phyloP scores from a whole-genome alignment of 768 basidiomycete species.

The Lactifluus hygrophoroides region DNA sequence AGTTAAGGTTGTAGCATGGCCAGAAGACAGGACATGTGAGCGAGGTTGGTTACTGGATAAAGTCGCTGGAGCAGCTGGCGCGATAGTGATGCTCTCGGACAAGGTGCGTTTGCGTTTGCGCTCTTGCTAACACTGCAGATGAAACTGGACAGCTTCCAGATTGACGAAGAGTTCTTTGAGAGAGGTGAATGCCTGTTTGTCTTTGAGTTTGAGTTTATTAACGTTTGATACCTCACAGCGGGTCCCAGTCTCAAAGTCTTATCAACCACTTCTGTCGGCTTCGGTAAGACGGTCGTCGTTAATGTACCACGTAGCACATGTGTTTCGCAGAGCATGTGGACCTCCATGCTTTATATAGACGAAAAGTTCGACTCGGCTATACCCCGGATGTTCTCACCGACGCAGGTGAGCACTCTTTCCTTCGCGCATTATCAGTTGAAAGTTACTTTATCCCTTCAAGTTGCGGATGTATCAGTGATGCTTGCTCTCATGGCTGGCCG shows the following conservation, averaged over 20 bases:
- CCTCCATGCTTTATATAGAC: slow-evolving; percentile 46
- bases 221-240: slow-evolving; percentile 35
- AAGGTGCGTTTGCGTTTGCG: slow-evolving; percentile 29
- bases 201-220: no score
- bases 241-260: slow-evolving; percentile 71
- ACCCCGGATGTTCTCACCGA: slow-evolving; percentile 93
- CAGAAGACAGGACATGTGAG: slow-evolving; percentile 46
- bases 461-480: slow-evolving; percentile 87
- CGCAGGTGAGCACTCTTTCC: slow-evolving; percentile 46
- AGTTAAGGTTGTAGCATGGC: slow-evolving; percentile 40
- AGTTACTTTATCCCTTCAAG: slow-evolving; percentile 32
- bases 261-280: slow-evolving; percentile 90
- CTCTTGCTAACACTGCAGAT: slow-evolving; percentile 12
- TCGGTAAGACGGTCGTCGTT: slow-evolving; percentile 39
- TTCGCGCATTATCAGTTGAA: neutral
- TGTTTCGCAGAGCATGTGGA: slow-evolving; percentile 69
- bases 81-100: slow-evolving; percentile 56
- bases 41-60: slow-evolving; percentile 70
- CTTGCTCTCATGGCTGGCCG: slow-evolving; percentile 89
- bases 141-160: slow-evolving; percentile 31
- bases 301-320: neutral
- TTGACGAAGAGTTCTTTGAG: slow-evolving; percentile 65
- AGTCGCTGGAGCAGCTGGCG: slow-evolving; percentile 51
- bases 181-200: slow-evolving; percentile 30
- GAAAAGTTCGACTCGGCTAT: slow-evolving; percentile 71